Evolutionary conservation across 2,329 filamentous ascomycete genomes (phyloP), one percentile per base, ranked within the genome.

Genomic region (Purpureocillium takamizusanense): DNA sequence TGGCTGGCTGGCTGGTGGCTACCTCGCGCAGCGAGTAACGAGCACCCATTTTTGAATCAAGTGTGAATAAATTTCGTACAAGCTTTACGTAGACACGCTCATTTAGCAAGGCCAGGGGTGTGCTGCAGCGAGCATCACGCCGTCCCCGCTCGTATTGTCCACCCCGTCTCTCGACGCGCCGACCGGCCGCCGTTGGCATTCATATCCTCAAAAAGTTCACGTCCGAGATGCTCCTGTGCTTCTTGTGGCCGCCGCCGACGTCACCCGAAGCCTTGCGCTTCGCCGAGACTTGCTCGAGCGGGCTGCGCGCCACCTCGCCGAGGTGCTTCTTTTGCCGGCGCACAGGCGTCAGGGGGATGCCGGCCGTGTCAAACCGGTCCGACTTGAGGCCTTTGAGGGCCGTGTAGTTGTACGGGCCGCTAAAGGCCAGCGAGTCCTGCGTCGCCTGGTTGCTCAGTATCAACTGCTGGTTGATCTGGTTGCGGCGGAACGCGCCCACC

Each of bases 401-500:
- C 31, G 76, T 73, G 60, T 74, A 63, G 54, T 76, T 68, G 59
- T 79, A 73, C 7, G 75, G 70, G 36, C 73, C 66, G 38, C 76
- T 72, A 55, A 81, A 76, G 36, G 75, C 70, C 18, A 84, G 66
- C 30, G 79, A 78, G 49, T 82, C 73, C 41, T 74, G 63, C 29
- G 75, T 78, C 16, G 73, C 74, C 50, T 76, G 72, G 52, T 72
- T 74, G 60, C 73, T 77, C 45, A 73, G 58, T 42, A 78, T 75
- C 42, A 78, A 63, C 48, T 76, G 71, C 53, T 76, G 70, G 53
- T 76, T 75, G 66, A 67, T 78, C 55, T 76, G 78, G 57, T 76
- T 81, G 46, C 69, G 76, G 40, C 84, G 84, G 69, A 92, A 94
- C 1, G 85, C 83, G 29, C 83, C 83, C 28, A 92, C 84, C 12